Base-by-base conservation (phyloP, 192 early-diverging fungal genomes). In the Coemansia asiatica region DNA sequence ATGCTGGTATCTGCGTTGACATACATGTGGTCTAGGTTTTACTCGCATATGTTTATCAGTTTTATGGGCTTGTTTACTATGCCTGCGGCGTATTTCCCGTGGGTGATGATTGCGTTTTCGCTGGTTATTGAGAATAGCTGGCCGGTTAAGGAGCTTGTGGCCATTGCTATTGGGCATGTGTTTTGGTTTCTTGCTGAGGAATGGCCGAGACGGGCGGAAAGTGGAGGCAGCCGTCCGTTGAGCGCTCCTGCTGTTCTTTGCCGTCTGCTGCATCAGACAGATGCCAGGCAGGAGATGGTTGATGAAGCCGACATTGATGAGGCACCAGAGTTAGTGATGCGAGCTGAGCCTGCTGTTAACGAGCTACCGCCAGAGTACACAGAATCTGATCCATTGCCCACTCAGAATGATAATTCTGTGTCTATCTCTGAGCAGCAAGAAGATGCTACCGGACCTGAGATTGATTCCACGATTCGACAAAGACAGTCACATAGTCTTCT, bases 181-280 rank as follows among this genome's bases (percentile, higher is more conserved):
- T 95, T 97, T 61, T 99, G 94, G 74, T 99, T 94, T 67, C 83
- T 97, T 26, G 92, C 93, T 56, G 96, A 98, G 63, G 92, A 97
- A 16, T 99, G 93, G 90, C 95, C 95, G 10, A 72, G 75, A 13
- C 77, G 88, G 58, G 81, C 72, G 36, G 84, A 85, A 25, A 90
- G 89, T 66, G 75, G 72, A 7, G 81, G 81, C 0, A 33, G 8
- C 6, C 36, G 62, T 10, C 35, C 61, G 9, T 38, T 83, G 19
- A 55, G 46, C 12, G 75, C 81, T 1, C 81, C 81, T 0, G 56
- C 33, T 10, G 28, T 66, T 23, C 71, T 82, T 33, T 76, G 78
- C 50, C 64, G 51, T 28, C 21, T 65, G 38, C 22, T 81, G n/a
- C 55, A 60, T 49, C 78, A 81, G 60, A 72, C 74, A 7, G 15